Percentiles rank a stretch among this genome's conserved stretches.
Evolutionary conservation across 2,329 filamentous ascomycete species (phyloP).

Genomic region (Aspergillus chevalieri): DNA sequence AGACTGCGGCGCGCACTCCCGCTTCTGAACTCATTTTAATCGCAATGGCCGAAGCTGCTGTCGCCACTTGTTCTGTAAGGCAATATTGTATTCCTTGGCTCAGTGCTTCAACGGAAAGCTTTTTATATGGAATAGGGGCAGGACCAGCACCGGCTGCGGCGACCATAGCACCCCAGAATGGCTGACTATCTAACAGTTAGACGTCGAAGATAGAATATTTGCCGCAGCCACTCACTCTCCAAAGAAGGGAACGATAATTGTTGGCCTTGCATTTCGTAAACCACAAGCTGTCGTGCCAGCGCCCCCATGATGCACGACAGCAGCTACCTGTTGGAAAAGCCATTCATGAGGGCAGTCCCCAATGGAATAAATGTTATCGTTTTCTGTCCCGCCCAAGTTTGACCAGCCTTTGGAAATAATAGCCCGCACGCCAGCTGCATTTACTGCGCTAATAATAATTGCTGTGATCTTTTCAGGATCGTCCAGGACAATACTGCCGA

Average conservation of each 20-base stretch:
- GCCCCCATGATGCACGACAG: slow-evolving; percentile 55
- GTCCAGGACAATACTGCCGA: slow-evolving; percentile 52
- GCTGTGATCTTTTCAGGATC: slow-evolving; percentile 41
- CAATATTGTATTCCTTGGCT: slow-evolving; percentile 43
- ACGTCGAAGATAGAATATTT: neutral
- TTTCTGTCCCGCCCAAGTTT: slow-evolving; percentile 34
- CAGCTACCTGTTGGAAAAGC: slow-evolving; percentile 51
- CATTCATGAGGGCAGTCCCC: slow-evolving; percentile 54
- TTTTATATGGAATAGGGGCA: slow-evolving; percentile 41
- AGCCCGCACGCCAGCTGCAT: slow-evolving; percentile 43
- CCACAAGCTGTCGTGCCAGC: slow-evolving; percentile 55
- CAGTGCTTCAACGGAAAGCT: slow-evolving; percentile 40
- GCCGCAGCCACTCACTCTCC: slow-evolving; percentile 36
- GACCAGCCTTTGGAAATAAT: slow-evolving; percentile 54
- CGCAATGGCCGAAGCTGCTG: slow-evolving; percentile 32
- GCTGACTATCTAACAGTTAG: slow-evolving; percentile 29
- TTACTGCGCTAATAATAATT: slow-evolving; percentile 44
- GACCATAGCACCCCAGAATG: slow-evolving; percentile 52
- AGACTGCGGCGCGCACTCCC: slow-evolving; percentile 37
- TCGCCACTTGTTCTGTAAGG: slow-evolving; percentile 31
- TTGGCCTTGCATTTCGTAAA: slow-evolving; percentile 48
- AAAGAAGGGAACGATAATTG: slow-evolving; percentile 53
- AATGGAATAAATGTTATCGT: slow-evolving; percentile 42
- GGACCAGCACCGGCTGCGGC: slow-evolving; percentile 46
- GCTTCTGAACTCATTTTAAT: slow-evolving; percentile 38